Percentiles rank a stretch among this genome's conserved stretches.
Conservation (phyloP, 257 asterid genomes). For the Gentiana dahurica region DNA sequence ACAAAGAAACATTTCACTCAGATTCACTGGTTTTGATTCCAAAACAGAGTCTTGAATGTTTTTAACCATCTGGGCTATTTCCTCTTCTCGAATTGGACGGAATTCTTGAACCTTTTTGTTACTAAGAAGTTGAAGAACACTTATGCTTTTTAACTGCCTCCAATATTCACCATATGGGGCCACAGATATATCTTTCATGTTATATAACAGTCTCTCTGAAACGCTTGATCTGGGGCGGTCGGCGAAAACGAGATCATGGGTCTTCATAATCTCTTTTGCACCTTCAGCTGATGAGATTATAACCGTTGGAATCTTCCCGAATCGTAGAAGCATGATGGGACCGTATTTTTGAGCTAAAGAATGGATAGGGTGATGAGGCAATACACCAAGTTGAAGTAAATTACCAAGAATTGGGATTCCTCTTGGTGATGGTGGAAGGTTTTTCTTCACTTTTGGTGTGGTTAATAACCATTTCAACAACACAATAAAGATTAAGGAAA, state of each 20-base stretch:
- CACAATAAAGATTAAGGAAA: no score
- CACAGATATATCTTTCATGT: constrained; percentile 9
- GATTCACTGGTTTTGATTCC: background rate
- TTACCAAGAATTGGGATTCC: constrained; percentile 47
- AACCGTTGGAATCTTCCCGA: constrained; percentile 33
- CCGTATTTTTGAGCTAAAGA: constrained; percentile 28
- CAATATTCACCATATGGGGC: constrained; percentile 30
- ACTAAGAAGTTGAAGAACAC: constrained; percentile 25
- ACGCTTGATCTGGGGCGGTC: constrained; percentile 16
- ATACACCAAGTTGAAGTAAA: constrained; percentile 31
- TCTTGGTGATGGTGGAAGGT: constrained; percentile 42
- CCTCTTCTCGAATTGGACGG: constrained; percentile 17
- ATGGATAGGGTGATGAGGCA: constrained; percentile 30
- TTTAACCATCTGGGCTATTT: constrained; percentile 11
- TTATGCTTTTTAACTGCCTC: constrained; percentile 26
- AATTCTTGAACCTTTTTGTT: constrained; percentile 21
- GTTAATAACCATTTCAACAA: constrained; percentile 9
- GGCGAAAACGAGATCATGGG: constrained; percentile 37
- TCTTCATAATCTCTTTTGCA: constrained; percentile 41
- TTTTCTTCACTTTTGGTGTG: background rate
- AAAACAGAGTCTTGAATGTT: constrained; percentile 5
- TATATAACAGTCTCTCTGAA: constrained; percentile 12
- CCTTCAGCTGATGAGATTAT: constrained; percentile 36
- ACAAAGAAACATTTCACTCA: constrained; percentile 14
- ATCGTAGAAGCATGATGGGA: constrained; percentile 42